phyloP scores from a whole-genome alignment of 208 protist genomes.

The Leishmania mexicana region DNA sequence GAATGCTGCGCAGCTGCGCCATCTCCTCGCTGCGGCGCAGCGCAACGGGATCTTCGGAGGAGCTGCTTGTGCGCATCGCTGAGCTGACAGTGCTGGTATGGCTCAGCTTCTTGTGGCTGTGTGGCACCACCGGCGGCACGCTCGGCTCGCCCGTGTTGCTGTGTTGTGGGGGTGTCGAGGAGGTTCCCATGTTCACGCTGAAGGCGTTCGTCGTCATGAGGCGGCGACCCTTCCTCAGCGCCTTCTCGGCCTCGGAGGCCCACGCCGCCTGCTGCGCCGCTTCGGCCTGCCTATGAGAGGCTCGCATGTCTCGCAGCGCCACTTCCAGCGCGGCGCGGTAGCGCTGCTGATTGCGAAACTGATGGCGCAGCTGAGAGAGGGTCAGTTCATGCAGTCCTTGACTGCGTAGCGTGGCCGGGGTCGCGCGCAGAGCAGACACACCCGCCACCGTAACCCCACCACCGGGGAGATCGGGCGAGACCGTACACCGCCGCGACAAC shows the following conservation, averaged over 20 bases:
- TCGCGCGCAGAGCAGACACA: not conserved
- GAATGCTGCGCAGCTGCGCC: constrained; percentile 15
- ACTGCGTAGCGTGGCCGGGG: constrained; percentile 2
- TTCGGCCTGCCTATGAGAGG: constrained; percentile 45
- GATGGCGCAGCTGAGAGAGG: constrained; percentile 64
- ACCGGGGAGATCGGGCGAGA: not conserved
- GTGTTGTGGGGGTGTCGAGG: not conserved
- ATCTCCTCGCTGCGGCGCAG: constrained; percentile 23
- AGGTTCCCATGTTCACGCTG: not conserved
- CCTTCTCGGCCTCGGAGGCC: constrained; percentile 56
- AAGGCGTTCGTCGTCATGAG: not conserved
- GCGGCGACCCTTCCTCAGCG: constrained; percentile 22
- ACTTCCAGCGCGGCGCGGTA: constrained; percentile 55
- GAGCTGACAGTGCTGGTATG: not conserved
- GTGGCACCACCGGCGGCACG: not conserved
- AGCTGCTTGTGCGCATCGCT: constrained; percentile 1
- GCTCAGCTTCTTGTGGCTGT: constrained; percentile 23
- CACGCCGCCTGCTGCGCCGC: constrained; percentile 47
- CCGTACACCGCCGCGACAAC: not conserved
- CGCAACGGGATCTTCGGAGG: constrained; percentile 11
- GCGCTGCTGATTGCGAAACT: constrained; percentile 66
- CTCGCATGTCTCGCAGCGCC: constrained; percentile 33
- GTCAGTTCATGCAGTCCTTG: constrained; percentile 49
- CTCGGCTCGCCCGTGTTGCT: not conserved
- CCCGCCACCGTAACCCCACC: not conserved